Conservation (phyloP, 768 basidiomycete species). For the Suillus subluteus region DNA sequence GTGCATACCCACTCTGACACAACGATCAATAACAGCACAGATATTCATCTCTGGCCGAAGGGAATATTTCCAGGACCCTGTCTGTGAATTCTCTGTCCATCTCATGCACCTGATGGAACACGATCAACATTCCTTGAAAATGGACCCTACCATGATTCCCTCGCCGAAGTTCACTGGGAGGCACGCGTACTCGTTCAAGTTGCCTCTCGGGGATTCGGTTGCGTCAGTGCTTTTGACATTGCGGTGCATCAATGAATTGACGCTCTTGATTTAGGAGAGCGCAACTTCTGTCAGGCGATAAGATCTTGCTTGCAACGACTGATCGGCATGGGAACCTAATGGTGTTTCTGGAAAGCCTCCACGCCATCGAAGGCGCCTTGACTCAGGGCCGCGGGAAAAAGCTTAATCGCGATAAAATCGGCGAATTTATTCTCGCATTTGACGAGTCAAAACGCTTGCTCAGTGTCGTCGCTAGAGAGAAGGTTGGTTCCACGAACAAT, state of each 20-base stretch:
- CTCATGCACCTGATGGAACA: conserved; percentile 30
- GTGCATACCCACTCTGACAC: background rate
- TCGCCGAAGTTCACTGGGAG: conserved; percentile 22
- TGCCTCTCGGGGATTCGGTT: conserved; percentile 25
- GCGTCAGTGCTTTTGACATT: background rate
- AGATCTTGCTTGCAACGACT: conserved; percentile 45
- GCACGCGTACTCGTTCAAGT: conserved; percentile 19
- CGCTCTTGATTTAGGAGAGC: conserved; percentile 27
- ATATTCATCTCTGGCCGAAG: conserved; percentile 20
- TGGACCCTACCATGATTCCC: conserved; percentile 27
- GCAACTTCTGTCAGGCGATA: conserved; percentile 48
- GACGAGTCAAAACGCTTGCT: conserved; percentile 57
- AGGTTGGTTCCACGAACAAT: conserved; percentile 30
- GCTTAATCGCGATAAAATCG: conserved; percentile 51
- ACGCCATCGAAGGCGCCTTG: conserved; percentile 37
- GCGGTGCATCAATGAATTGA: background rate
- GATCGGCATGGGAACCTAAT: conserved; percentile 37
- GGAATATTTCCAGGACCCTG: conserved; percentile 25
- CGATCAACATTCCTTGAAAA: conserved; percentile 31
- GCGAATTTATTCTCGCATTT: conserved; percentile 48
- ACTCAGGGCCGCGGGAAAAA: conserved; percentile 26
- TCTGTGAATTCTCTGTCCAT: conserved; percentile 26
- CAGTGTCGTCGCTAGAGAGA: conserved; percentile 46
- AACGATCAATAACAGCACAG: background rate
- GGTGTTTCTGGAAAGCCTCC: conserved; percentile 43